Evolutionary conservation across 768 basidiomycete genomes (phyloP).

Genomic region (Lactifluus subvellereus): DNA sequence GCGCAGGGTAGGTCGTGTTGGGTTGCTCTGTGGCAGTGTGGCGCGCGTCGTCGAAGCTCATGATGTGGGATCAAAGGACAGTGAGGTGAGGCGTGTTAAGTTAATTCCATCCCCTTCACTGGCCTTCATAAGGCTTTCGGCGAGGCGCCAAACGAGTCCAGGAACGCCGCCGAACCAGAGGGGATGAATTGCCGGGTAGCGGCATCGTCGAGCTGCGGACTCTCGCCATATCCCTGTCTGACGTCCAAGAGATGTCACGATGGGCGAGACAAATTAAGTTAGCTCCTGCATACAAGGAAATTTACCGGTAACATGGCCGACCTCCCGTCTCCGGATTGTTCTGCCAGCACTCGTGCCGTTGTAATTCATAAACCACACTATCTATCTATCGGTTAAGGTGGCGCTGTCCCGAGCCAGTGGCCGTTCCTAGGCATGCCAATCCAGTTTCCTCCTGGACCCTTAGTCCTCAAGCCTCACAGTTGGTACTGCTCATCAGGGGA

Average conservation of each 20-base stretch:
- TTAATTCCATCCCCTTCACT: slow-evolving; percentile 5
- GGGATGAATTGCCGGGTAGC: slow-evolving; percentile 18
- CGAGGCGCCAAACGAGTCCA: slow-evolving; percentile 22
- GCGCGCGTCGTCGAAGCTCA: slow-evolving; percentile 24
- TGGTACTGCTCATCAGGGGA: not conserved
- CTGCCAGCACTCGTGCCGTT: slow-evolving; percentile 14
- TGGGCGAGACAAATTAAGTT: slow-evolving; percentile 25
- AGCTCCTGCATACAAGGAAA: slow-evolving; percentile 19
- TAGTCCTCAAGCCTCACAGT: not conserved
- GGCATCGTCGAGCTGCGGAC: slow-evolving; percentile 21
- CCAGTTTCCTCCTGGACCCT: not conserved
- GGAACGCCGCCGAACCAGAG: slow-evolving; percentile 21
- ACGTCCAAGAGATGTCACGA: slow-evolving; percentile 16
- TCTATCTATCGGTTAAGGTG: slow-evolving; percentile 16
- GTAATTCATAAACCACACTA: slow-evolving; percentile 8
- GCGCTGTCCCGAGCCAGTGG: slow-evolving; percentile 8
- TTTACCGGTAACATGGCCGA: slow-evolving; percentile 20
- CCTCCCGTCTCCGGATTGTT: slow-evolving; percentile 6
- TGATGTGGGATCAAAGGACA: slow-evolving; percentile 12
- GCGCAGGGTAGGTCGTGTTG: slow-evolving; percentile 13
- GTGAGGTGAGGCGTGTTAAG: slow-evolving; percentile 17
- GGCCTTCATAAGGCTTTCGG: slow-evolving; percentile 25
- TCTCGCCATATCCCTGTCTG: slow-evolving; percentile 16
- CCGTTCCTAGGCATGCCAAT: slow-evolving; percentile 1
- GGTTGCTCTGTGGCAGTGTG: slow-evolving; percentile 20